These are phyloP conservation scores for Mycena polygramma DNA, from an alignment of 768 basidiomycete genomes.

Conservation along the genomic window DNA sequence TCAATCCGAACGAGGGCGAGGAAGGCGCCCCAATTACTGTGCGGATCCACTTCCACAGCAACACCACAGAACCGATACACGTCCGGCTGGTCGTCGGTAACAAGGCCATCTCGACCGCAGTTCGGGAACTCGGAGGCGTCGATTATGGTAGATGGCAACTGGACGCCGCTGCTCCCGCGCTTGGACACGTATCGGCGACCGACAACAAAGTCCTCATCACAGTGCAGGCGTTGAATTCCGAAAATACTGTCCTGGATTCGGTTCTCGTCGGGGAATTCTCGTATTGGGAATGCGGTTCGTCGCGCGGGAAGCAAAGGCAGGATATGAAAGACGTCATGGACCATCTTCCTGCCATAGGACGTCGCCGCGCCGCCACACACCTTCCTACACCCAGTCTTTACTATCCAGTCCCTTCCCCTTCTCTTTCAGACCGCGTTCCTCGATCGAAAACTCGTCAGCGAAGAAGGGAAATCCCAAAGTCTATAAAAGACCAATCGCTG, in stretches of 20 bases:
- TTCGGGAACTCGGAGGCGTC: conserved; percentile 63
- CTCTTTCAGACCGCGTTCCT: conserved; percentile 38
- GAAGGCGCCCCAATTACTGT: conserved; percentile 74
- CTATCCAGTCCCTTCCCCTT: conserved; percentile 36
- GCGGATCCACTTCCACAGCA: conserved; percentile 69
- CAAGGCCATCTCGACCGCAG: conserved; percentile 76
- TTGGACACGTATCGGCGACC: conserved; percentile 56
- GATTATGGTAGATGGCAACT: conserved; percentile 74
- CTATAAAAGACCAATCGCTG: conserved; percentile 56
- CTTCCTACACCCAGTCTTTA: conserved; percentile 33
- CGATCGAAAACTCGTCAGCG: conserved; percentile 32
- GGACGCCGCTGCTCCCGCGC: conserved; percentile 70
- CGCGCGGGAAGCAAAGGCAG: conserved; percentile 26
- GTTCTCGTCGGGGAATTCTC: conserved; percentile 80
- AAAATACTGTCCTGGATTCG: conserved; percentile 70
- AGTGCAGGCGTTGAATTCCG: conserved; percentile 71
- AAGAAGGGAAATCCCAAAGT: conserved; percentile 17
- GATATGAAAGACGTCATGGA: conserved; percentile 6
- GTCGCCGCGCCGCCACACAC: conserved; percentile 35
- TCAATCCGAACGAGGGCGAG: conserved; percentile 74
- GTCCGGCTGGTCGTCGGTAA: conserved; percentile 83
- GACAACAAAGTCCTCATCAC: conserved; percentile 63
- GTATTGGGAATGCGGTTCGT: conserved; percentile 65
- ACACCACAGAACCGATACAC: conserved; percentile 64
- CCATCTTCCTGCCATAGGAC: conserved; percentile 23